Evolutionary conservation across 495 filamentous ascomycete genomes (phyloP), one percentile per base, ranked within the genome.

Genomic region (Eremomyces bilateralis): DNA sequence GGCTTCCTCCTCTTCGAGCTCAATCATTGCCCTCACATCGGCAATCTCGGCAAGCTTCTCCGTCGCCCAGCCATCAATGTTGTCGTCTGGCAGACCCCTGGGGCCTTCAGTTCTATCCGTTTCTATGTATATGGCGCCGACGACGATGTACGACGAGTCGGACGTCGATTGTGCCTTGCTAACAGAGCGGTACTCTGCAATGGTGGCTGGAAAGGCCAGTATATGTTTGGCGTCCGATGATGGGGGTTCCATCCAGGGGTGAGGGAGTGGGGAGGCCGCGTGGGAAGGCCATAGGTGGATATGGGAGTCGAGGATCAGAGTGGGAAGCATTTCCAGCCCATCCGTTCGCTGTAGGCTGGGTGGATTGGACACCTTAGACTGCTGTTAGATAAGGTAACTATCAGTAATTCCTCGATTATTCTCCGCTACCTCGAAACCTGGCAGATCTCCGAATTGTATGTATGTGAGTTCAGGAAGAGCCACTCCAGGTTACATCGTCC

Each of bases 281-380:
- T 68, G 63, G 33, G 57, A 49, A 40, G 76, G 72, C 56, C 68
- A 88, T 49, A 90, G 71, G 54, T 91, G 83, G 54, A 91, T 73
- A 59, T 93, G 83, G 5, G 80, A 74, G 57, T 91, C 83, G 36
- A 91, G 61, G 35, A 83, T 65, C 40, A 50, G 29, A 5, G n/a
- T 35, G 15, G 40, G 32, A 21, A 42, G 12, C 43, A 53, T 53
- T 4, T n/a, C n/a, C n/a, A n/a, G n/a, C n/a, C n/a, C n/a, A n/a
- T n/a, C n/a, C n/a, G n/a, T n/a, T n/a, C n/a, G n/a, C n/a, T n/a
- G n/a, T n/a, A n/a, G n/a, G n/a, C n/a, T n/a, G n/a, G n/a, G n/a
- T n/a, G n/a, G n/a, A n/a, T n/a, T n/a, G n/a, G n/a, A n/a, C n/a
- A n/a, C n/a, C n/a, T n/a, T n/a, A n/a, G n/a, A n/a, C n/a, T n/a